Evolutionary conservation across 1,284 basidiomycete species (phyloP), one percentile per base, ranked within the genome.

Genomic region (Prillingera fragicola): DNA sequence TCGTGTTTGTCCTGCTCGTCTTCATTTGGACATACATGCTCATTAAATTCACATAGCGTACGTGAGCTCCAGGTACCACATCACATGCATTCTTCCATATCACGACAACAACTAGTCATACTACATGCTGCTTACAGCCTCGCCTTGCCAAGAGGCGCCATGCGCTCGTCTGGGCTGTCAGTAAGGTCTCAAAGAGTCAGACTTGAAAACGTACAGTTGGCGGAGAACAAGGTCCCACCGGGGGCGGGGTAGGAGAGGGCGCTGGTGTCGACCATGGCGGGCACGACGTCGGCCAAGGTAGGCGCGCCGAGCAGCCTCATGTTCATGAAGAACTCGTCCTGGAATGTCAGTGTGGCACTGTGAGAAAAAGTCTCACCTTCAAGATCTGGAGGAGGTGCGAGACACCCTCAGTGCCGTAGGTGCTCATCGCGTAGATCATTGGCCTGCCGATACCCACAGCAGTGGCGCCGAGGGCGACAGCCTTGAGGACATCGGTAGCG

Each of bases 321-420:
- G 70, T 87, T 88, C 85, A 90, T 94, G 73, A 89, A 86, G 59
- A 96, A 88, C 70, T 96, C 90, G 57, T 91, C 87, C 85, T 92
- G 49, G 8, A 18, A 7, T 15, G 38, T 17, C 25, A 38, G 59
- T 26, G 28, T 34, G 10, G 9, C 9, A 44, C 7, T 8, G 12
- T 10, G 14, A 65, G n/a, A n/a, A n/a, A n/a, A n/a, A n/a, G n/a
- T n/a, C 78, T 48, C 59, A 86, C 87, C 59, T 81, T 78, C 40
- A 92, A 70, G 46, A 92, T 89, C 56, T 84, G 77, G 33, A 91
- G 61, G 1, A 84, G 84, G 53, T 78, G 80, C 45, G 86, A 81
- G 10, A 89, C 82, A 21, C 75, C 91, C 19, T 87, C 84, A 35
- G 78, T 74, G 1, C 91, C 91, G 64, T 92, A 94, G 1, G 87